These are phyloP conservation scores for Abortiporus biennis DNA, from an alignment of 1,284 basidiomycete species.

Conservation along the genomic window DNA sequence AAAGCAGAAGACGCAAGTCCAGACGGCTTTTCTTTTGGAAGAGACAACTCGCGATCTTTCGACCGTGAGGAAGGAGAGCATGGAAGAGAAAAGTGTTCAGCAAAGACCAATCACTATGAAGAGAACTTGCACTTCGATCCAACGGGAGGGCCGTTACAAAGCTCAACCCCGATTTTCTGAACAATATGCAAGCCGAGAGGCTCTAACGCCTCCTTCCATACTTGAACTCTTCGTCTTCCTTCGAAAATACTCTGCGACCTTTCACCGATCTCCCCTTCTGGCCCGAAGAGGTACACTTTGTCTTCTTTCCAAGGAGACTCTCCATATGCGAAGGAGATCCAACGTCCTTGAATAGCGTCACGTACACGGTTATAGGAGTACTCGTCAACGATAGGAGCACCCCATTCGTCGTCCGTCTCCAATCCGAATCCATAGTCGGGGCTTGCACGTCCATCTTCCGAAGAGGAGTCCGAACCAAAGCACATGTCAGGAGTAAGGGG, in stretches of 20 bases:
- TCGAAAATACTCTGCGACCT: constrained; percentile 51
- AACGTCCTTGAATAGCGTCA: constrained; percentile 61
- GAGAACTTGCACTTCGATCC: no score
- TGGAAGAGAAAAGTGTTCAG: no score
- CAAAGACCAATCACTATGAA: no score
- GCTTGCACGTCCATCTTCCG: constrained; percentile 17
- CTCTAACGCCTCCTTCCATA: constrained; percentile 60
- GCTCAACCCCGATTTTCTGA: constrained; percentile 65
- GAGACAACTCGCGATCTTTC: no score
- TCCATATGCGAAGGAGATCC: constrained; percentile 70
- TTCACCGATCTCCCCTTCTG: constrained; percentile 64
- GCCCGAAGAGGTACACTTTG: constrained; percentile 69
- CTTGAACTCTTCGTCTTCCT: constrained; percentile 34
- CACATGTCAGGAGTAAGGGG: constrained; percentile 18
- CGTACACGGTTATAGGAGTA: constrained; percentile 59
- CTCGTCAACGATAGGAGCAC: constrained; percentile 49
- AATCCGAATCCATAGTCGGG: constrained; percentile 14
- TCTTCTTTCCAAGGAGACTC: constrained; percentile 63
- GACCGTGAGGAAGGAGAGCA: no score
- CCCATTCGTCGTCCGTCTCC: constrained; percentile 34
- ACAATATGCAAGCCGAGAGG: constrained; percentile 60
- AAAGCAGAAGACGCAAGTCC: no score
- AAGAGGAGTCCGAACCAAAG: constrained; percentile 21
- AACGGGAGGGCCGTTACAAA: constrained; percentile 55
- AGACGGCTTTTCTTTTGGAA: no score